Base-by-base conservation (phyloP, 1,284 basidiomycete genomes). In the Tilletia horrida region DNA sequence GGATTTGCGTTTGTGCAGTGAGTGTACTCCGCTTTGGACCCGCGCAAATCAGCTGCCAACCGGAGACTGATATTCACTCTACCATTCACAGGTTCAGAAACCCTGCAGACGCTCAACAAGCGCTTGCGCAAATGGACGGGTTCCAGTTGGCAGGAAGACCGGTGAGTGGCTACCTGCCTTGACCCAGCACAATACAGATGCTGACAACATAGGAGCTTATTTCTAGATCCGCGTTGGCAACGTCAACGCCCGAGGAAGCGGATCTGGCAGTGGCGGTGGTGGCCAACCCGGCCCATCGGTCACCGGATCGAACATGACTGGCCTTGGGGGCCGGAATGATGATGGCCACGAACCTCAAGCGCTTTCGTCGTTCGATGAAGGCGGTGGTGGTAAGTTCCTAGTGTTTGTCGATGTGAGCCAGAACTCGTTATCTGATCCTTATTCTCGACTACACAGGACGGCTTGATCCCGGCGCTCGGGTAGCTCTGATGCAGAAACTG, bases 1-100 rank as follows among this genome's bases (percentile, higher is more conserved):
- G 96, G 96, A 45, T 97, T 96, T 82, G 93, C 92, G 31, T 99
- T 98, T 82, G 91, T 99, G 52, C 96, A 98, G 89, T 93, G 25
- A 48, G 63, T 50, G 1, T 40, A 13, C 35, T 40, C 35, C n/a
- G 11, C 35, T 40, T 40, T 4, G 35, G 11, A 6, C 11, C 6
- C 11, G 4, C 4, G 11, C 35, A 11, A 6, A 6, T 40, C 35
- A 40, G 35, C 35, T 40, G 35, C 4, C 11, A 40, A 6, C 11
- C 11, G 4, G 35, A 40, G 35, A 40, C 35, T 40, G 35, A 40
- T 40, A 11, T 40, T 40, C 11, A 44, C 8, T 31, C 42, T 16
- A 11, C 43, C 7, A 48, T 16, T 59, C 8, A 31, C 27, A 31
- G 43, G 42, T 78, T 93, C 83, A 91, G 92, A 79, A 87, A 91